Conservation (phyloP, 2,329 filamentous ascomycete genomes). For the Scedosporium aurantiacum region DNA sequence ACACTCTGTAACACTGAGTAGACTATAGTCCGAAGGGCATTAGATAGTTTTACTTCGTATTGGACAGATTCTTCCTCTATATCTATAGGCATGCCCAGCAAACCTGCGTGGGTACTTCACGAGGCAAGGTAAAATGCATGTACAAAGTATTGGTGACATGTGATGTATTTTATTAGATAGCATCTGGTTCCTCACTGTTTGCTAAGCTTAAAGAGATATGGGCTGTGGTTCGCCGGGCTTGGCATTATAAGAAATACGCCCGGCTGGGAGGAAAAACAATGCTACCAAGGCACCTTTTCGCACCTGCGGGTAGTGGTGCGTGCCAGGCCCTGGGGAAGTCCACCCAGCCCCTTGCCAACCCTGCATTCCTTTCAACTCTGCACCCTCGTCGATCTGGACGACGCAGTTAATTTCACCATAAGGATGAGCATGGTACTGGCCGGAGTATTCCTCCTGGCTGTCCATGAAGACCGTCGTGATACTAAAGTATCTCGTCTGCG, state of each 20-base stretch:
- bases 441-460: constrained; percentile 33
- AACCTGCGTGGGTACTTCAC: no score
- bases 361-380: constrained; percentile 43
- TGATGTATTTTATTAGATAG: no score
- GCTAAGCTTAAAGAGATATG: constrained; percentile 7
- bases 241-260: constrained; percentile 38
- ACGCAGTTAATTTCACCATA: constrained; percentile 47
- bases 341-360: constrained; percentile 46
- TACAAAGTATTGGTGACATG: no score
- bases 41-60: no score
- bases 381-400: constrained; percentile 33
- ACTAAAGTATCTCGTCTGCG: constrained; percentile 37
- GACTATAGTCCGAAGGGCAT: no score
- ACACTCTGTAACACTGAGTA: no score
- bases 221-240: constrained; percentile 32
- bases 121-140: no score
- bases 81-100: no score
- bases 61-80: no score
- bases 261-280: constrained; percentile 44
- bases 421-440: constrained; percentile 42
- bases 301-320: constrained; percentile 45
- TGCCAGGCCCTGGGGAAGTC: constrained; percentile 42
- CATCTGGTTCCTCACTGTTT: background rate
- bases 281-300: constrained; percentile 37
- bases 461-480: constrained; percentile 49